These are phyloP conservation scores for Fusarium beomiforme DNA, from an alignment of 2,329 filamentous ascomycete genomes.

Conservation along the genomic window DNA sequence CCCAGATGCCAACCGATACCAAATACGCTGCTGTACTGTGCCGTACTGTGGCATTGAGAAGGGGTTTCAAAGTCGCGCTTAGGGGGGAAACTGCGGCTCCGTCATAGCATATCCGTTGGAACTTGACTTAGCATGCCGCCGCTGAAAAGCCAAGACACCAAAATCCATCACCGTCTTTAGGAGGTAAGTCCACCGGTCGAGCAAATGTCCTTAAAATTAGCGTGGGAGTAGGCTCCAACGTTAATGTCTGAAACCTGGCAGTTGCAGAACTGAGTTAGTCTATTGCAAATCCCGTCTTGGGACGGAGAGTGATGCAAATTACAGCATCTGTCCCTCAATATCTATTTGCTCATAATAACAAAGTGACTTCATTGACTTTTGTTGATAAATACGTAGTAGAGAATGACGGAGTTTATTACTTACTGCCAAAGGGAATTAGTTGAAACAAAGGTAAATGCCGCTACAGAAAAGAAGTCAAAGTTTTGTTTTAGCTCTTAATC, in stretches of 20 bases:
- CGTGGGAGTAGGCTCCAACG: conserved; percentile 1
- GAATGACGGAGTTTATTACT: neutral
- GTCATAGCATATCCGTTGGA: neutral
- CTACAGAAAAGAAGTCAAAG: conserved; percentile 1
- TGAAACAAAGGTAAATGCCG: neutral
- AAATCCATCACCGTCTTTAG: conserved; percentile 3
- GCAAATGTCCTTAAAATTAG: conserved; percentile 4
- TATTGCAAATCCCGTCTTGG: conserved; percentile 9
- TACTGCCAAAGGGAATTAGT: neutral
- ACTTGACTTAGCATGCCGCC: neutral
- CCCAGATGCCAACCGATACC: conserved; percentile 8
- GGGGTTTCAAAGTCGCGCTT: conserved; percentile 11
- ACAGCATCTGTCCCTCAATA: neutral
- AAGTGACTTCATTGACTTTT: neutral
- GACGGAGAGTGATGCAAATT: conserved; percentile 16
- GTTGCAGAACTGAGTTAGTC: conserved; percentile 10
- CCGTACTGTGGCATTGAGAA: conserved; percentile 1
- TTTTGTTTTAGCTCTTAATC: conserved; percentile 4
- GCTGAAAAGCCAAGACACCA: conserved; percentile 26
- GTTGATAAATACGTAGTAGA: no score
- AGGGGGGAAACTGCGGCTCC: conserved; percentile 6
- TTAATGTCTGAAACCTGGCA: conserved; percentile 8
- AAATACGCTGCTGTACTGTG: neutral
- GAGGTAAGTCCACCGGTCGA: conserved; percentile 3
- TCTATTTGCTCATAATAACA: neutral